phyloP scores from a whole-genome alignment of 306 rosid genomes.

The Ochetophila trinervis region DNA sequence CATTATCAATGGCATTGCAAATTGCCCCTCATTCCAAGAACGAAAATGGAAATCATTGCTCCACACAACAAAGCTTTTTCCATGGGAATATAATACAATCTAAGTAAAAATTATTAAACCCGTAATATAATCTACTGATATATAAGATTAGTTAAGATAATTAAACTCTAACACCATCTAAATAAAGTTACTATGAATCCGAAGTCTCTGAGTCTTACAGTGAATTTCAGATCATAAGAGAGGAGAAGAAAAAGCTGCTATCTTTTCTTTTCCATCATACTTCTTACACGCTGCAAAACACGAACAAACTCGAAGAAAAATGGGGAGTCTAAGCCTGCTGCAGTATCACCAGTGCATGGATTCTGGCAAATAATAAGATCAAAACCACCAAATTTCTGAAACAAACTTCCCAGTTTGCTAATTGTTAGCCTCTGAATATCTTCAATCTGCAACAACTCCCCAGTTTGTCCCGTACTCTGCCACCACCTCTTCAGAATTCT shows the following conservation, averaged over 20 bases:
- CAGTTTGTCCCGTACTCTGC: constrained; percentile 58
- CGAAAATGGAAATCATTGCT: no score
- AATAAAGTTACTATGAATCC: no score
- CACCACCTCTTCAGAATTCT: constrained; percentile 79
- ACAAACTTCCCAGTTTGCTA: constrained; percentile 47
- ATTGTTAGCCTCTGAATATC: constrained; percentile 63
- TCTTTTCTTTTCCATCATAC: constrained; percentile 42
- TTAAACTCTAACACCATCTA: no score
- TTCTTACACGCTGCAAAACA: constrained; percentile 64
- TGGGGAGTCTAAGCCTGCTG: constrained; percentile 55
- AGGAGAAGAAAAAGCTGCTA: constrained; percentile 13
- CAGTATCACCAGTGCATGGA: constrained; percentile 39
- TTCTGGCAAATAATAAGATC: constrained; percentile 75
- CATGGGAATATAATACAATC: not conserved
- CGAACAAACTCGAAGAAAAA: constrained; percentile 73
- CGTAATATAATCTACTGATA: no score
- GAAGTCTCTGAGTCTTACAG: no score
- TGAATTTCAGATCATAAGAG: not conserved
- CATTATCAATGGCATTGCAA: not conserved
- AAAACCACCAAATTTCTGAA: constrained; percentile 51
- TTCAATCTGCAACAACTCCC: constrained; percentile 68
- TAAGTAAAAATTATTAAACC: not conserved
- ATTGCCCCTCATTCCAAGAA: constrained; percentile 7
- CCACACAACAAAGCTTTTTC: not conserved
- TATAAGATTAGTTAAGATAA: no score